Evolutionary conservation across 768 basidiomycete genomes (phyloP), one percentile per base, ranked within the genome.

Genomic region (Trametes cubensis): DNA sequence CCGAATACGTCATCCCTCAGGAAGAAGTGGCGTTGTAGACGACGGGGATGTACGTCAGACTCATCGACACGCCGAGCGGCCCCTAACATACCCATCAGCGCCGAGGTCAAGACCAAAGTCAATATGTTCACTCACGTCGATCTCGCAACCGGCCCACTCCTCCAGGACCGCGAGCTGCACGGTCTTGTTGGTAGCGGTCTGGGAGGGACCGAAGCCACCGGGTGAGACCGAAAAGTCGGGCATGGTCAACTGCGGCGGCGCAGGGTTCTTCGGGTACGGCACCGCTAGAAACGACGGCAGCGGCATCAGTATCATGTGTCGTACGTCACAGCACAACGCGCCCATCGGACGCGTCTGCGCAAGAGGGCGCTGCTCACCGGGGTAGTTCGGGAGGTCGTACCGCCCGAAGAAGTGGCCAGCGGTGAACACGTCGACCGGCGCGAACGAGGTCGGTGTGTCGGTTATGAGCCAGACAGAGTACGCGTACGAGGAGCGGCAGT

Each of bases 351-450:
- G 23, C 46, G 30, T 48, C 56, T 28, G 25, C 14, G 10, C 10
- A n/a, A 23, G 49, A 38, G 30, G 40, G 20, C 25, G 42, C 28
- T 21, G 66, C 72, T 62, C 42, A 77, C 79, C 77, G 46, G 80
- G 80, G 62, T 77, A 82, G 61, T 79, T 81, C 25, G 75, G 71
- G 28, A 73, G 73, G 26, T 80, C 73, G 66, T 74, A 82, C 8
- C 76, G 71, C 14, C 81, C 81, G 63, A 82, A 80, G 69, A 73
- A 81, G 61, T 78, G 73, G 2, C 80, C 79, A 34, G 67, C 73
- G 28, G 73, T 74, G 55, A 75, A 76, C 30, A 74, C 66, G 11
- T 72, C 69, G 11, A 71, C 57, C 2, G 73, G 69, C 8, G 57
- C 51, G 47, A 75, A 25, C n/a, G 55, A 62, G 25, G 61, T 63